Evolutionary conservation across 257 asterid species (phyloP).

Genomic region (Oldenlandia corymbosa): DNA sequence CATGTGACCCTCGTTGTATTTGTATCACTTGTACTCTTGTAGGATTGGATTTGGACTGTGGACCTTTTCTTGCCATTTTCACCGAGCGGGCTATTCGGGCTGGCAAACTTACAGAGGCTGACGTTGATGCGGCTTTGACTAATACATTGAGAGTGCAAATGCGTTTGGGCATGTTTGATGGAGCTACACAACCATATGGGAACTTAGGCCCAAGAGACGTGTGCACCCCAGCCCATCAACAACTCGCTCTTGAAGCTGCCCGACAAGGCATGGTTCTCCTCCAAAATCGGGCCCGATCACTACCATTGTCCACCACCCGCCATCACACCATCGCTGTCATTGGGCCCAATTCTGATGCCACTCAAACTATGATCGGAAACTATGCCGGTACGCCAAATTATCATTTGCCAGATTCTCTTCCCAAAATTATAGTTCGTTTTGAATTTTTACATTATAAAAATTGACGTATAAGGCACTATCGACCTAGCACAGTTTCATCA

Average conservation of each 20-base stretch:
- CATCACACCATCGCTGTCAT: slow-evolving; percentile 59
- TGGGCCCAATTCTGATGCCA: slow-evolving; percentile 87
- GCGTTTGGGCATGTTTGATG: slow-evolving; percentile 93
- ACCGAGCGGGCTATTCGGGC: slow-evolving; percentile 57
- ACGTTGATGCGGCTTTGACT: slow-evolving; percentile 55
- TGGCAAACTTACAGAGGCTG: slow-evolving; percentile 49
- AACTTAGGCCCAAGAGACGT: slow-evolving; percentile 76
- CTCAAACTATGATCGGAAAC: slow-evolving; percentile 80
- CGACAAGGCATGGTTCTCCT: slow-evolving; percentile 85
- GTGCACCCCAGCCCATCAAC: slow-evolving; percentile 66
- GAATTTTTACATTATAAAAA: no score
- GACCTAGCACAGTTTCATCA: no score
- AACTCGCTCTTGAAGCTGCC: slow-evolving; percentile 86
- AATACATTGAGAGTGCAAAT: slow-evolving; percentile 69
- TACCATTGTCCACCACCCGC: slow-evolving; percentile 53
- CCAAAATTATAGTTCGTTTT: no score
- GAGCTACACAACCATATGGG: slow-evolving; percentile 48
- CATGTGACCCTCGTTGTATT: no score
- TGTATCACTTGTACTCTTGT: background rate
- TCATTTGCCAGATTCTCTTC: no score
- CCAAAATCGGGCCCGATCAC: slow-evolving; percentile 50
- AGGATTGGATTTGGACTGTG: slow-evolving; percentile 95
- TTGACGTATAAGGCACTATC: no score
- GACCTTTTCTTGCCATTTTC: slow-evolving; percentile 67
- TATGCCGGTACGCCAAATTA: slow-evolving; percentile 57